Percentiles rank a stretch among this genome's conserved stretches.
Evolutionary conservation across 495 filamentous ascomycete species (phyloP).

Genomic region (Darksidea phi): DNA sequence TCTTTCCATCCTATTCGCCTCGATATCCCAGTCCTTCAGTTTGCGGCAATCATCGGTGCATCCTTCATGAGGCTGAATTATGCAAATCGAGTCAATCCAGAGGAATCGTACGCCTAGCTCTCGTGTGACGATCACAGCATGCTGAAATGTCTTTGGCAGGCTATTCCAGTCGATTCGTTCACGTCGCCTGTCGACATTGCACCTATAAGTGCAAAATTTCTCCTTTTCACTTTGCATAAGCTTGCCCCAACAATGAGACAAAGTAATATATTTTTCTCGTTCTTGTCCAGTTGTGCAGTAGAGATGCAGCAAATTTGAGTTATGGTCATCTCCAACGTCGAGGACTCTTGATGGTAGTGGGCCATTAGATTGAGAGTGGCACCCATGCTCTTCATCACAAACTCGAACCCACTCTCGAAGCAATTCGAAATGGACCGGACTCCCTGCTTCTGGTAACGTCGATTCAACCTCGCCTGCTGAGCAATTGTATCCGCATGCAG

Average conservation of each 20-base stretch:
- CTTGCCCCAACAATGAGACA: slow-evolving; percentile 15
- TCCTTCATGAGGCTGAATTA: slow-evolving; percentile 41
- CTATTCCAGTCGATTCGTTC: neutral
- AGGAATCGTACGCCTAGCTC: slow-evolving; percentile 2
- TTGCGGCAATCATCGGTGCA: slow-evolving; percentile 38
- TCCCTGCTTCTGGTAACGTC: neutral
- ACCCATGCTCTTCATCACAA: slow-evolving; percentile 23
- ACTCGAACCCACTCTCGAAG: slow-evolving; percentile 22
- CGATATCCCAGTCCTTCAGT: slow-evolving; percentile 1
- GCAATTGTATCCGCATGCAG: no score
- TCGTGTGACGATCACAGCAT: slow-evolving; percentile 13
- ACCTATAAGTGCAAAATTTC: slow-evolving; percentile 1
- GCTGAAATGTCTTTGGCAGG: slow-evolving; percentile 14
- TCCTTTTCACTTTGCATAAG: neutral
- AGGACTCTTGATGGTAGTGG: slow-evolving; percentile 38
- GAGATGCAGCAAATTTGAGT: neutral
- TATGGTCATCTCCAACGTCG: slow-evolving; percentile 30
- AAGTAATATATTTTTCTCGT: neutral
- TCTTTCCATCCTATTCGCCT: slow-evolving; percentile 43
- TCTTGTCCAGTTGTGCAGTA: neutral
- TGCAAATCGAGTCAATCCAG: slow-evolving; percentile 47
- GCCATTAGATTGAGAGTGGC: neutral
- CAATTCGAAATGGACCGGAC: slow-evolving; percentile 6
- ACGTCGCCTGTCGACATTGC: neutral
- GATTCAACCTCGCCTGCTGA: no score